A percentile compares a stretch with the other conserved stretches of the same genome.
phyloP scores from a whole-genome alignment of 2,329 filamentous ascomycete species.

The Atkinsonella hypoxylon region DNA sequence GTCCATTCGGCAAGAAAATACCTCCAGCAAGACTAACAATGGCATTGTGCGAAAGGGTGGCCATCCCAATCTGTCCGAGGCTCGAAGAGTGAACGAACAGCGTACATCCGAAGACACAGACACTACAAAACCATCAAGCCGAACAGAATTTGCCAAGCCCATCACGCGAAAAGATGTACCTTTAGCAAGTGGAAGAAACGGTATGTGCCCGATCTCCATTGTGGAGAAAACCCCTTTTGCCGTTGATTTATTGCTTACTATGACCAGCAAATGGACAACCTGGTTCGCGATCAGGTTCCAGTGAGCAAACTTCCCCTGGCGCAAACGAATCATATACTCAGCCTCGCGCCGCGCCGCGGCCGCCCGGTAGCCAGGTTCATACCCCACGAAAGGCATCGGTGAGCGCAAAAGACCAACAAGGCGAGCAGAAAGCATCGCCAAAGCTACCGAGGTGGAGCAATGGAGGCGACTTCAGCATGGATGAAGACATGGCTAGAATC shows the following conservation, averaged over 20 bases:
- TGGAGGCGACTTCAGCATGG: constrained; percentile 82
- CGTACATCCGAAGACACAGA: constrained; percentile 49
- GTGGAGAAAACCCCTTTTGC: not conserved
- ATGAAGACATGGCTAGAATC: constrained; percentile 89
- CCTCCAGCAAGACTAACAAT: constrained; percentile 23
- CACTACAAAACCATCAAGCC: constrained; percentile 28
- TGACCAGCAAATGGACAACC: constrained; percentile 5
- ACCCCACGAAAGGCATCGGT: constrained; percentile 34
- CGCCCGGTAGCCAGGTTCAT: constrained; percentile 28
- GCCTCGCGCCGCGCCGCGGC: constrained; percentile 42
- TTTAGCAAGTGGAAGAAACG: constrained; percentile 21
- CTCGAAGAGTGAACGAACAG: constrained; percentile 28
- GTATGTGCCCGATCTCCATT: constrained; percentile 22
- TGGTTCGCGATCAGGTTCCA: not conserved
- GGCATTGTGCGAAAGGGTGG: constrained; percentile 17
- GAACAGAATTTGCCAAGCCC: constrained; percentile 30
- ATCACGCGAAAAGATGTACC: constrained; percentile 56
- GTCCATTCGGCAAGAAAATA: constrained; percentile 23
- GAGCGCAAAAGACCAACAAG: constrained; percentile 25
- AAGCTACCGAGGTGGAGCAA: constrained; percentile 63
- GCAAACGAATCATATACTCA: constrained; percentile 43
- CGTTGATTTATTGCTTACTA: not conserved
- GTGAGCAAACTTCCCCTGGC: constrained; percentile 9
- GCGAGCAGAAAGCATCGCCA: constrained; percentile 44
- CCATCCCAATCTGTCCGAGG: constrained; percentile 11